Evolutionary conservation across 768 basidiomycete species (phyloP).

Genomic region (Phallus indusiatus): DNA sequence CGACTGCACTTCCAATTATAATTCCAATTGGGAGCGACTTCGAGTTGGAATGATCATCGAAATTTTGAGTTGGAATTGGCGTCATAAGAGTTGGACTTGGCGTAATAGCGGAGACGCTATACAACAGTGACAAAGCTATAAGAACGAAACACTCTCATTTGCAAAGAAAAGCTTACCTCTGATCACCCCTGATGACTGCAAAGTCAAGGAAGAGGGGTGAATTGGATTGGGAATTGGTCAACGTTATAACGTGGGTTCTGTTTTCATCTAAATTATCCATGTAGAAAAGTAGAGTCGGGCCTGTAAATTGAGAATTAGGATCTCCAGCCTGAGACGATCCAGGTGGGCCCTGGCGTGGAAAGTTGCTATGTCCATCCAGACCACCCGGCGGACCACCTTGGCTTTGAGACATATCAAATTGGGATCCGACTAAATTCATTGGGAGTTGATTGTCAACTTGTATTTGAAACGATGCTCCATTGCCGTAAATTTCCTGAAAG

Average conservation of each 20-base stretch:
- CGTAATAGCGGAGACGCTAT: too few relatives aligned
- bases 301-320: too few relatives aligned
- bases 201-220: neutral
- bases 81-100: too few relatives aligned
- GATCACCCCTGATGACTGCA: neutral
- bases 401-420: too few relatives aligned
- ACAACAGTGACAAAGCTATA: too few relatives aligned
- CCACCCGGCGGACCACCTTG: too few relatives aligned
- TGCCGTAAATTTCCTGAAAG: neutral
- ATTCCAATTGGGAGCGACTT: slow-evolving; percentile 22
- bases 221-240: neutral
- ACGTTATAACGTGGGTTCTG: neutral
- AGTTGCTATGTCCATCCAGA: too few relatives aligned
- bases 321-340: too few relatives aligned
- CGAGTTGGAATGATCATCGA: neutral
- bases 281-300: neutral
- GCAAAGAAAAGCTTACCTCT: neutral
- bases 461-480: neutral
- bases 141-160: too few relatives aligned
- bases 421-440: neutral
- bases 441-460: neutral
- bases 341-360: too few relatives aligned
- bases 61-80: too few relatives aligned
- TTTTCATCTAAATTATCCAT: neutral
- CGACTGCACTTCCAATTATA: slow-evolving; percentile 46